A percentile compares a stretch with the other conserved stretches of the same genome.
Conservation (phyloP, 2,329 filamentous ascomycete species). For the Pseudocercospora ulei region DNA sequence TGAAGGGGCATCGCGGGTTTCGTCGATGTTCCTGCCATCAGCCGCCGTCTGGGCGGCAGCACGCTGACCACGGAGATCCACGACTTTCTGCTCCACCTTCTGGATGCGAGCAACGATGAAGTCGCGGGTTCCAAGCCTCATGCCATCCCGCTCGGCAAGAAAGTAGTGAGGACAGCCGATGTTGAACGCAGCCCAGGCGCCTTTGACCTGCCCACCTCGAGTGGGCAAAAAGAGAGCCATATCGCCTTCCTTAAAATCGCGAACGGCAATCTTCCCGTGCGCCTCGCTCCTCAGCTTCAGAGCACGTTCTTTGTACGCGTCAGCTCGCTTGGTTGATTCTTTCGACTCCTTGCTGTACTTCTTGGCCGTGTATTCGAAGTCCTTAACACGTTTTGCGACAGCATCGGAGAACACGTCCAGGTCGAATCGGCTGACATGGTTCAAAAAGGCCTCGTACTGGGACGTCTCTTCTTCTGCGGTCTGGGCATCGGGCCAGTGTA, state of each 20-base stretch:
- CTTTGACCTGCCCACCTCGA: slow-evolving; percentile 72
- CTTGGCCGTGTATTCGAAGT: slow-evolving; percentile 83
- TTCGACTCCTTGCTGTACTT: slow-evolving; percentile 88
- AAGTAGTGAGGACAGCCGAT: slow-evolving; percentile 96
- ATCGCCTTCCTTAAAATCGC: slow-evolving; percentile 92
- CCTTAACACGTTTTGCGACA: slow-evolving; percentile 79
- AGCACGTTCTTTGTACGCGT: slow-evolving; percentile 69
- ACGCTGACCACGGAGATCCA: slow-evolving; percentile 58
- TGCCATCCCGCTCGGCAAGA: slow-evolving; percentile 79
- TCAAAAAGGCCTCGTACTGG: slow-evolving; percentile 66
- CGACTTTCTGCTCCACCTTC: slow-evolving; percentile 82
- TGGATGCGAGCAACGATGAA: slow-evolving; percentile 95
- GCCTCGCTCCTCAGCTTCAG: slow-evolving; percentile 72
- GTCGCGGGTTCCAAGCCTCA: slow-evolving; percentile 73
- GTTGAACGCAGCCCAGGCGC: slow-evolving; percentile 97
- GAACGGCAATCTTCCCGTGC: slow-evolving; percentile 92
- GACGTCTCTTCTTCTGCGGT: slow-evolving; percentile 57
- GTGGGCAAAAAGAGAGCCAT: slow-evolving; percentile 89
- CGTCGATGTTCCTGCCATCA: slow-evolving; percentile 41
- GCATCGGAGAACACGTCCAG: slow-evolving; percentile 75
- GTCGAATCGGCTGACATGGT: slow-evolving; percentile 66
- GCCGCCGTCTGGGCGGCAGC: slow-evolving; percentile 42
- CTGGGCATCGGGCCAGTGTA: slow-evolving; percentile 71
- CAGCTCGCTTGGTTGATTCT: slow-evolving; percentile 36
- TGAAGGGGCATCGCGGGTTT: slow-evolving; percentile 47